These are phyloP conservation scores for Coffea eugenioides DNA, from an alignment of 257 asterid species.

Conservation along the genomic window DNA sequence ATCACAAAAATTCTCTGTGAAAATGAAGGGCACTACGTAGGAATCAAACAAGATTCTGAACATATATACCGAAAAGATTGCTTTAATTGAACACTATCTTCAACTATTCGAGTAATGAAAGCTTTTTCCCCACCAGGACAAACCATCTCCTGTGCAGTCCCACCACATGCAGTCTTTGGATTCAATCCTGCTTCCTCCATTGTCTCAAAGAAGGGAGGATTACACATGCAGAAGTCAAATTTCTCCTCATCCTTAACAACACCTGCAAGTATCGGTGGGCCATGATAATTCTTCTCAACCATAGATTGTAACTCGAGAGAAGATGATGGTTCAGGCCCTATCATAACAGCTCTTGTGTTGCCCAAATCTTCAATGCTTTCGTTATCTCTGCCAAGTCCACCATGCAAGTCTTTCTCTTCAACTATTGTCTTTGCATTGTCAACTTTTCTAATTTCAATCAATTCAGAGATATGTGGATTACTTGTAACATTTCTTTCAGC, in stretches of 20 bases:
- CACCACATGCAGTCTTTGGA: conserved; percentile 96
- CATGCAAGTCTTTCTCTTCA: conserved; percentile 24
- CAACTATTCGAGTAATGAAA: conserved; percentile 71
- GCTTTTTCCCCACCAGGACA: conserved; percentile 86
- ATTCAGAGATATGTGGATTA: conserved; percentile 67
- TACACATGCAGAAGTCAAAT: conserved; percentile 95
- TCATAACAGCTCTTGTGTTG: conserved; percentile 15
- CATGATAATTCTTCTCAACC: conserved; percentile 29
- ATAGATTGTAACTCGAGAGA: neutral
- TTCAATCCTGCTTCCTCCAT: conserved; percentile 90
- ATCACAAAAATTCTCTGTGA: neutral
- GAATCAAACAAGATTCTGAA: neutral
- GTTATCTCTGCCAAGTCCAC: conserved; percentile 17
- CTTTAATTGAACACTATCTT: conserved; percentile 67
- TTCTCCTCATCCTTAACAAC: conserved; percentile 70
- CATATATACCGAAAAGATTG: conserved; percentile 57
- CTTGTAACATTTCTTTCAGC: conserved; percentile 65
- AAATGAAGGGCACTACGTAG: neutral
- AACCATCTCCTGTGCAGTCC: conserved; percentile 87
- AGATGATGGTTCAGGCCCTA: conserved; percentile 21
- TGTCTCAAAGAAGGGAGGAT: conserved; percentile 91
- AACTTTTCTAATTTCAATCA: conserved; percentile 77
- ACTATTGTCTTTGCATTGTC: conserved; percentile 12
- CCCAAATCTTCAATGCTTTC: conserved; percentile 20
- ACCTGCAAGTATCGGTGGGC: conserved; percentile 62